Evolutionary conservation across 495 filamentous ascomycete genomes (phyloP), one percentile per base, ranked within the genome.

Genomic region (Venustampulla echinocandica): DNA sequence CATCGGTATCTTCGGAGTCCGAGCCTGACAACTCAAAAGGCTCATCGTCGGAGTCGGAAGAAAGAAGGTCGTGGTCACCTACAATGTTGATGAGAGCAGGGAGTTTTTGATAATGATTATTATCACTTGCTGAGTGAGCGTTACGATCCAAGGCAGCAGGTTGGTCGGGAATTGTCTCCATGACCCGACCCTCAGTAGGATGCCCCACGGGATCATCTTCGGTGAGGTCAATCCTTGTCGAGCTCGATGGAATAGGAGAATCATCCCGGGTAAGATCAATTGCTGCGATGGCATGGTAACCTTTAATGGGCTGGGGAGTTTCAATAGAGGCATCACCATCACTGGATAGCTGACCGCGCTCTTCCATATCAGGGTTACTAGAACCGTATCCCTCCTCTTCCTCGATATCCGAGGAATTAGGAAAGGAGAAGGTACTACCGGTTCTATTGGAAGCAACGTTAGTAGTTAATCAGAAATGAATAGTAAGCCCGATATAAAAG

Each of bases 341-440:
- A 22, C 46, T 45, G 5, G 49, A 51, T 14, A 25, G 33, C 19
- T 47, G 7, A 14, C 54, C 46, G 24, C 42, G 15, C 0, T 56
- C 46, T n/a, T 55, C 39, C 1, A 42, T 42, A 15, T 56, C 55
- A 20, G 54, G 58, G 13, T 59, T 59, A 40, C 53, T 56, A 14
- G 69, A 69, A 17, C 68, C 65, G 30, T 67, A 59, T 17, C 68
- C 74, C 10, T 69, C 72, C 32, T 75, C 67, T 5, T 71, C 69
- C 25, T 64, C 64, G 35, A 62, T 57, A 21, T 70, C 68, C 15
- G 64, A 65, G 11, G 60, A 65, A 21, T 77, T 73, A 27, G 78
- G 76, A 55, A 66, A 67, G 20, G 52, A 21, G 34, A 47, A 59
- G 4, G 55, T 50, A 22, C 49, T 53, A 9, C 19, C 19, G 11